Conservation (phyloP, 2,329 filamentous ascomycete species). For the Fusarium sp. region DNA sequence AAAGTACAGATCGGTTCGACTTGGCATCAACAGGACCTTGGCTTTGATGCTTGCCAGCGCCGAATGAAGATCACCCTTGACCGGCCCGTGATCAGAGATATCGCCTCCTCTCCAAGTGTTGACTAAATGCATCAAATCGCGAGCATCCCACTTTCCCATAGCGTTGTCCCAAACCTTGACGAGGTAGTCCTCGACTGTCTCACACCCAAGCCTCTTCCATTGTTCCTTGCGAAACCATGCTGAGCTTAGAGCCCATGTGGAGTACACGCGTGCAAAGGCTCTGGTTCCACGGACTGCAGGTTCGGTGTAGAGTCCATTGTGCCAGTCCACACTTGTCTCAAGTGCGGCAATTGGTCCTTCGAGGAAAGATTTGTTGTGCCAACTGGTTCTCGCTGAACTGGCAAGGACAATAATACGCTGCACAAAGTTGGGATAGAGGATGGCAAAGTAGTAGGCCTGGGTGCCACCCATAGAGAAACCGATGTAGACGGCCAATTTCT, state of each 20-base stretch:
- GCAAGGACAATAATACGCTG: background rate
- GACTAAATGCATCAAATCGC: background rate
- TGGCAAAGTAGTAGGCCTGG: background rate
- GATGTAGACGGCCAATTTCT: background rate
- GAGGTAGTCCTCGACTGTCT: background rate
- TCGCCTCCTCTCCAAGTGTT: background rate
- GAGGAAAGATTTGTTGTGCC: background rate
- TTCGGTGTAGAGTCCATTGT: background rate
- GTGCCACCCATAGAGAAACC: background rate
- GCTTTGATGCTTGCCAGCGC: background rate
- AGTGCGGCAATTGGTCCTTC: background rate
- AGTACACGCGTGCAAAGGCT: background rate
- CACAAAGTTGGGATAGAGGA: background rate
- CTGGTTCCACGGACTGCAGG: background rate
- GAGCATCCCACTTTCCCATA: background rate
- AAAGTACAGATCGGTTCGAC: background rate
- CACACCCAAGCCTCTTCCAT: background rate
- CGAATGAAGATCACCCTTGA: background rate
- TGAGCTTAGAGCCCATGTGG: background rate
- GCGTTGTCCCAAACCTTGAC: background rate
- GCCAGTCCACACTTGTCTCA: background rate
- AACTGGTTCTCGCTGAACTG: background rate
- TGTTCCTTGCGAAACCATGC: background rate
- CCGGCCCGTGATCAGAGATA: background rate
- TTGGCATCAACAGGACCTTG: background rate